Evolutionary conservation across 768 basidiomycete genomes (phyloP).

Genomic region (Termitomyces eurrhizus): DNA sequence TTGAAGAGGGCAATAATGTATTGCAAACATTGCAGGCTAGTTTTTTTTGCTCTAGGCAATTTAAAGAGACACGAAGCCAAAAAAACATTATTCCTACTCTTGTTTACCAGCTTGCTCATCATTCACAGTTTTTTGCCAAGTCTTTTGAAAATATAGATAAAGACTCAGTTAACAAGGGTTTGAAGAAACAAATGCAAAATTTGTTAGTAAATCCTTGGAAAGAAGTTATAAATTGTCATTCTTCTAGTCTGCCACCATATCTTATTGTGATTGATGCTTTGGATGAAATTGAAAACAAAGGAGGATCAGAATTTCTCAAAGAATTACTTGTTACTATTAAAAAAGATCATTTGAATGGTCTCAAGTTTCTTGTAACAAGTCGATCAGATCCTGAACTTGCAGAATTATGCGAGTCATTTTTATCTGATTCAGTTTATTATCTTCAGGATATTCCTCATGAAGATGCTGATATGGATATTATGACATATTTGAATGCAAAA

Average conservation of each 20-base stretch:
- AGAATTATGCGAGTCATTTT: constrained; percentile 12
- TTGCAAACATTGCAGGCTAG: no score
- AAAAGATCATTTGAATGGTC: background rate
- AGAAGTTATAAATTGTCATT: background rate
- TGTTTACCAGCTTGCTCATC: no score
- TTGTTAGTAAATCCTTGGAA: no score
- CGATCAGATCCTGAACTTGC: constrained; percentile 14
- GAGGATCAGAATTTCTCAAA: constrained; percentile 11
- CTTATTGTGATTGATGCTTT: constrained; percentile 10
- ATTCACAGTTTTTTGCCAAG: no score
- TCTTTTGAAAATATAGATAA: background rate
- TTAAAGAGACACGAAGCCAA: no score
- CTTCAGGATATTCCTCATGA: constrained; percentile 7
- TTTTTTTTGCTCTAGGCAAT: no score
- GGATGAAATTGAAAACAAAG: constrained; percentile 6
- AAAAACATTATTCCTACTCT: no score
- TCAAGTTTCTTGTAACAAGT: constrained; percentile 14
- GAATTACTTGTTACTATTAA: constrained; percentile 1
- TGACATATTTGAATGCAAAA: no score
- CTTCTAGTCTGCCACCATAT: constrained; percentile 2
- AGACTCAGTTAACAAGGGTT: background rate
- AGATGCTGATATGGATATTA: background rate
- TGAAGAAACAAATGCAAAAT: constrained; percentile 4
- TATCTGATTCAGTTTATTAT: constrained; percentile 14
- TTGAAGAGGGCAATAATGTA: no score